Base-by-base conservation (phyloP, 208 protist genomes). In the Crithidia fasciculata region DNA sequence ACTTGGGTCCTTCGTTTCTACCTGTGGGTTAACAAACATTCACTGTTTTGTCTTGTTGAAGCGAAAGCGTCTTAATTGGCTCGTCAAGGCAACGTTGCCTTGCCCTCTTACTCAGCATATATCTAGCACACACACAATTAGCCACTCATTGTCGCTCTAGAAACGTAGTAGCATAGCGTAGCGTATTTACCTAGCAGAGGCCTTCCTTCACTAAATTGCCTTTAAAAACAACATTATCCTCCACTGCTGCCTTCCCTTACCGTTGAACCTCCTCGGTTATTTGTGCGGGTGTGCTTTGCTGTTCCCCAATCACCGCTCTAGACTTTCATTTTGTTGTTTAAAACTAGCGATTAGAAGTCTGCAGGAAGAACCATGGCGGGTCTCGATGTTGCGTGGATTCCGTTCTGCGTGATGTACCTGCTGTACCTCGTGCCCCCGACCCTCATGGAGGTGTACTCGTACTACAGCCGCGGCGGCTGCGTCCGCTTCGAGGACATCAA, bases 381-480 rank as follows among this genome's bases (percentile, higher is more conserved):
- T 7, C 68, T 89, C 52, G 92, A 97, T 59, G 82, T 88, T 52
- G 88, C 81, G 8, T 95, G 88, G 89, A 92, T 95, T 54, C 92
- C 92, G 5, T 93, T 93, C 64, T 82, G 79, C 72, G 85, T 97
- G 69, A 83, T 95, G 80, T 97, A 97, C 78, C 77, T 97, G 41
- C 81, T 97, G 55, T 94, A 94, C 72, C 74, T 94, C 57, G 91
- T 97, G 52, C 92, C 88, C 8, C 92, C 90, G n/a, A 95, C 92
- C 2, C 85, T 97, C 78, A 93, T 95, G 90, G 90, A 95, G 76
- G 89, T 97, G 44, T 95, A 95, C 76, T 91, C 86, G 18, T 97
- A 97, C 80, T 97, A 97, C 72, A 94, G 84, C 63, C 90, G 92
- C 59, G 92, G 92, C 37, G 92, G 92, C 16, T 80, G 95, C 56